phyloP scores from a whole-genome alignment of 83 land plant genomes.

The Thuja plicata region DNA sequence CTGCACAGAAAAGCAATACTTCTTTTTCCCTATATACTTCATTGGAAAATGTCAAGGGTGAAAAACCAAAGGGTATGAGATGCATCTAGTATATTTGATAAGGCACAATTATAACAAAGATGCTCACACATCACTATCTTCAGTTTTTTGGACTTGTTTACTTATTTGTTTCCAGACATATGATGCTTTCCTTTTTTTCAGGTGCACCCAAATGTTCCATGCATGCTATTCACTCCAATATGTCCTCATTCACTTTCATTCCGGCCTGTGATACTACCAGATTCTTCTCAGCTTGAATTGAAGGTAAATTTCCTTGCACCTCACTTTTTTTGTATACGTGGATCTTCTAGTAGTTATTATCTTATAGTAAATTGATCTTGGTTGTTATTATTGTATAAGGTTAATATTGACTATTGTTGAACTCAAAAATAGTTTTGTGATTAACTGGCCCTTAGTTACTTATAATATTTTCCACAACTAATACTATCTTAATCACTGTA shows the following conservation, averaged over 20 bases:
- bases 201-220: slow-evolving; percentile 99
- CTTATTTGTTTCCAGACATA: not conserved
- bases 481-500: too few species aligned
- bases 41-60: not conserved
- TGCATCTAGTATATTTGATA: not conserved
- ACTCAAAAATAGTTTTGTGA: not conserved
- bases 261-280: slow-evolving; percentile 98
- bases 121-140: not conserved
- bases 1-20: not conserved
- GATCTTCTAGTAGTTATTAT: not conserved
- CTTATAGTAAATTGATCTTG: not conserved
- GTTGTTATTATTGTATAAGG: not conserved
- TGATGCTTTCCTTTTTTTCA: slow-evolving; percentile 14
- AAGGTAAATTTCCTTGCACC: slow-evolving; percentile 50
- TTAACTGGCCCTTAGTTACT: too few species aligned
- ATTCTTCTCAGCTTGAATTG: slow-evolving; percentile 92
- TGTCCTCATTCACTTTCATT: slow-evolving; percentile 98
- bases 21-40: not conserved
- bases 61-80: not conserved
- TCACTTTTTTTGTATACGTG: not conserved
- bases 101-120: not conserved
- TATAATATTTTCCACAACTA: too few species aligned
- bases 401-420: not conserved
- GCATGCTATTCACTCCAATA: slow-evolving; percentile 99
- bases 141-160: not conserved